A percentile compares a stretch with the other conserved stretches of the same genome.
Evolutionary conservation across 352 stramenopile genomes (phyloP).

Genomic region (Phytophthora podocarpi): DNA sequence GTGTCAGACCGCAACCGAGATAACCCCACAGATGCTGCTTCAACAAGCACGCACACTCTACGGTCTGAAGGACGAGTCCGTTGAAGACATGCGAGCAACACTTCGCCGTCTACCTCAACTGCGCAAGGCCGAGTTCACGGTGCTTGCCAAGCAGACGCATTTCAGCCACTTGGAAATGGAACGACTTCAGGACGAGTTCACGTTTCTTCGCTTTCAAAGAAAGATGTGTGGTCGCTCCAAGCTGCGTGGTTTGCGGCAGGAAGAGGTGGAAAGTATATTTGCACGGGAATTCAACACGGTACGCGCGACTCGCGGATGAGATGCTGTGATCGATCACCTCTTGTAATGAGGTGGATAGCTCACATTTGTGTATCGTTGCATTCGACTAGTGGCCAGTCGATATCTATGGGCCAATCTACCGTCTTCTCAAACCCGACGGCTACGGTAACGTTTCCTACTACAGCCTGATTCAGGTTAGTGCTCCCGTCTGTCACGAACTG

Average conservation of each 20-base stretch:
- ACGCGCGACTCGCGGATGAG: not conserved
- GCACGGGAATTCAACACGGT: constrained; percentile 55
- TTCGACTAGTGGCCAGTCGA: constrained; percentile 48
- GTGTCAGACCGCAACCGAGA: constrained; percentile 36
- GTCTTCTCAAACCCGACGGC: constrained; percentile 54
- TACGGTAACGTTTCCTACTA: constrained; percentile 72
- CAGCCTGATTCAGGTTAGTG: constrained; percentile 59
- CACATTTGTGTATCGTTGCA: not conserved
- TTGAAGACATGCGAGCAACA: constrained; percentile 64
- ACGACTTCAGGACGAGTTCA: constrained; percentile 68
- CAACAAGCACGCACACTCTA: constrained; percentile 51
- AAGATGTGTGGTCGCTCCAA: constrained; percentile 50
- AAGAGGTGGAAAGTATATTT: constrained; percentile 63
- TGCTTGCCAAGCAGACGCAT: constrained; percentile 52
- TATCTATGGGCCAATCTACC: constrained; percentile 48
- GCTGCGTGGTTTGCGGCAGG: constrained; percentile 52
- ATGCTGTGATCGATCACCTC: not conserved
- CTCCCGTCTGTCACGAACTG: not conserved
- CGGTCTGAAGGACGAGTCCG: constrained; percentile 56
- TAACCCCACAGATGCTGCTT: constrained; percentile 40
- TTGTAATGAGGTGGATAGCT: not conserved
- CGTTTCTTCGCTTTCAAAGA: constrained; percentile 58
- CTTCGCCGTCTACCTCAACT: constrained; percentile 53
- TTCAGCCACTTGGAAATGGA: constrained; percentile 63
- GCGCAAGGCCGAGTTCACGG: constrained; percentile 55